Conservation (phyloP, 106 monocot genomes). For the Dactylorhiza incarnata region DNA sequence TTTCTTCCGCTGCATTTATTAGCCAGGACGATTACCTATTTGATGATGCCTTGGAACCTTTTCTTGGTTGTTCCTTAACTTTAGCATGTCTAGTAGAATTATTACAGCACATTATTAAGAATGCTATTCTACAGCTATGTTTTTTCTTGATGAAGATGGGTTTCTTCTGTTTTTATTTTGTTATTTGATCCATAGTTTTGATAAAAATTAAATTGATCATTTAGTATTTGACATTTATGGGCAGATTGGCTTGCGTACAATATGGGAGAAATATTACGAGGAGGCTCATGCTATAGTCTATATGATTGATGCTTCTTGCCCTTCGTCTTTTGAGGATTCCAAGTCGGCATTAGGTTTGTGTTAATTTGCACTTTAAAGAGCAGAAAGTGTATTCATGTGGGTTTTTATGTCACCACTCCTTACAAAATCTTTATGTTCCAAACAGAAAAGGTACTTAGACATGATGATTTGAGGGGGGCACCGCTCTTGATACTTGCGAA, state of each 20-base stretch:
- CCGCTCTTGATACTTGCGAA: conserved; percentile 85
- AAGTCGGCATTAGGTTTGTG: conserved; percentile 90
- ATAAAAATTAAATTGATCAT: not conserved
- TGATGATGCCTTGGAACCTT: not conserved
- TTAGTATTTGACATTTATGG: conserved; percentile 11
- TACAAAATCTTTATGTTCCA: not conserved
- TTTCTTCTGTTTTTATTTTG: not conserved
- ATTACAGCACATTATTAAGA: not conserved
- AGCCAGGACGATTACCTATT: not conserved
- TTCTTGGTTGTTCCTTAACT: not conserved
- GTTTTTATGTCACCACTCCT: not conserved
- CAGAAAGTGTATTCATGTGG: not conserved
- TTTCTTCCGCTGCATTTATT: not conserved
- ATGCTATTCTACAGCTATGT: not conserved
- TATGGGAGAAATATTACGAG: conserved; percentile 99
- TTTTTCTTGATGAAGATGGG: not conserved
- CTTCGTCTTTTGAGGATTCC: conserved; percentile 81
- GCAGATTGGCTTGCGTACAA: conserved; percentile 87
- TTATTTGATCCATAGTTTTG: not conserved
- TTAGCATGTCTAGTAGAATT: not conserved
- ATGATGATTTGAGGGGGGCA: conserved; percentile 80
- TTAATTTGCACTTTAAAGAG: conserved; percentile 7
- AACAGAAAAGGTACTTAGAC: conserved; percentile 86
- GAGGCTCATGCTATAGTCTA: conserved; percentile 96
- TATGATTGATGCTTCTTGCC: conserved; percentile 81